These are phyloP conservation scores for Orbilia blumenaviensis DNA, from an alignment of 2,329 filamentous ascomycete genomes.

Conservation along the genomic window DNA sequence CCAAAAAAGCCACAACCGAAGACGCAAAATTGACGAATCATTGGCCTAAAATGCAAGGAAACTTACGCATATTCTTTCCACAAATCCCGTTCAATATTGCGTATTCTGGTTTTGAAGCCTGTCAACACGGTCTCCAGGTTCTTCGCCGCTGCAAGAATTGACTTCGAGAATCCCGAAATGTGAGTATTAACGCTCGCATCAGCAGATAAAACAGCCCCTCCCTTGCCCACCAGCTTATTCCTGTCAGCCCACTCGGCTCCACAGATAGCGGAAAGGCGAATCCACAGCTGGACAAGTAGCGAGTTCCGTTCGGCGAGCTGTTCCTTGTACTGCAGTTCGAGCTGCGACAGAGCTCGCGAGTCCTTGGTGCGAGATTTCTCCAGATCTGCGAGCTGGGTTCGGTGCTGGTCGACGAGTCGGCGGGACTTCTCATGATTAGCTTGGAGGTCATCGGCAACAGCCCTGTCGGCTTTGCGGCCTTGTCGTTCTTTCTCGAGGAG, in stretches of 20 bases:
- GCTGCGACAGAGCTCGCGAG: conserved; percentile 75
- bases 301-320: conserved; percentile 90
- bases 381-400: conserved; percentile 83
- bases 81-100: conserved; percentile 86
- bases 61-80: conserved; percentile 81
- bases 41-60: not conserved
- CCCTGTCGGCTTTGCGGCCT: conserved; percentile 83
- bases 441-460: conserved; percentile 86
- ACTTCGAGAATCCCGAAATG: conserved; percentile 87
- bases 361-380: conserved; percentile 82
- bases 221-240: conserved; percentile 75
- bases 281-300: conserved; percentile 88
- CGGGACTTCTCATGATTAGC: conserved; percentile 86
- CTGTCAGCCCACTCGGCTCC: conserved; percentile 91
- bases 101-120: conserved; percentile 81
- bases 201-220: conserved; percentile 50
- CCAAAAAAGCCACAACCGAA: conserved; percentile 26
- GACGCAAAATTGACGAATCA: not conserved
- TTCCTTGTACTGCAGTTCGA: conserved; percentile 84
- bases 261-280: conserved; percentile 82
- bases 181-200: conserved; percentile 73
- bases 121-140: conserved; percentile 82
- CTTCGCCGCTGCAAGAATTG: conserved; percentile 85
- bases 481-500: conserved; percentile 90
- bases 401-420: conserved; percentile 84